Conservation (phyloP, 257 asterid species). For the Solanum microdontum region DNA sequence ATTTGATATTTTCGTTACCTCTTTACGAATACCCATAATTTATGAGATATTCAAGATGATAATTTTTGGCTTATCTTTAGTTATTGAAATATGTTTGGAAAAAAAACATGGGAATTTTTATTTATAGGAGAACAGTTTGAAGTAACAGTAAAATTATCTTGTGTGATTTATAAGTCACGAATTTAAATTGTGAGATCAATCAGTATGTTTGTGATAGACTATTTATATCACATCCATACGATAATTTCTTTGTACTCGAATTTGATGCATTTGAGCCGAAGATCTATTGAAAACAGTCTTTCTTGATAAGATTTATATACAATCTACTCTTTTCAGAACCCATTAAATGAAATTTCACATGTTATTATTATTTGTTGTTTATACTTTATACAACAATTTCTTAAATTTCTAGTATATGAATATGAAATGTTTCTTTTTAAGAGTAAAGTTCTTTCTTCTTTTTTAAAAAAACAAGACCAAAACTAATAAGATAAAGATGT, state of each 20-base stretch:
- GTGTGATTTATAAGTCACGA: background rate
- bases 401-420: background rate
- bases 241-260: too few relatives aligned
- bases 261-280: too few relatives aligned
- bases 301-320: too few relatives aligned
- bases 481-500: background rate
- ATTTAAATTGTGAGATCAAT: background rate
- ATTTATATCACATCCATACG: background rate
- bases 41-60: too few relatives aligned
- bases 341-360: background rate
- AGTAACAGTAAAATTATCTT: background rate
- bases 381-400: background rate
- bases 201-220: background rate
- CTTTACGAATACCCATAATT: too few relatives aligned
- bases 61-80: background rate
- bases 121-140: rapidly evolving
- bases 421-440: background rate
- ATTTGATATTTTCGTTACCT: too few relatives aligned
- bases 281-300: too few relatives aligned
- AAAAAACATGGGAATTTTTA: background rate
- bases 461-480: background rate
- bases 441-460: background rate
- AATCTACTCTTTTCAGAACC: too few relatives aligned
- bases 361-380: background rate
- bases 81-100: background rate